Evolutionary conservation across 495 filamentous ascomycete genomes (phyloP).

Genomic region (Pyrenopolyporus hunteri): DNA sequence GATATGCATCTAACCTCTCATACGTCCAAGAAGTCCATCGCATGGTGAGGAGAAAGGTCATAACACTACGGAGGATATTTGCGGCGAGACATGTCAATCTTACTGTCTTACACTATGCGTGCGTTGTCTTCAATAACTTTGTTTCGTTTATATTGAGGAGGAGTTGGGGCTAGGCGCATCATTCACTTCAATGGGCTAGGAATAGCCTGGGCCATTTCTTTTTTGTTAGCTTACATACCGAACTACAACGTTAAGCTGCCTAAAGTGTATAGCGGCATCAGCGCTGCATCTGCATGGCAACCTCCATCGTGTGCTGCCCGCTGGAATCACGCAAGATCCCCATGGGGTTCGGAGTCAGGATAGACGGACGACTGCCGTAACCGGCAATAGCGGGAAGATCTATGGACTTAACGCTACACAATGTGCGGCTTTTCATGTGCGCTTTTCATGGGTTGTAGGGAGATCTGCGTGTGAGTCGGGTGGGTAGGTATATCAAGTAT

Average conservation of each 20-base stretch:
- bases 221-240: constrained; percentile 13
- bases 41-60: neutral
- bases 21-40: constrained; percentile 6
- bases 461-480: too few relatives aligned
- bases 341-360: constrained; percentile 30
- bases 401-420: neutral
- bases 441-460: too few relatives aligned
- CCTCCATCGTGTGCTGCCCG: constrained; percentile 20
- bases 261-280: constrained; percentile 16
- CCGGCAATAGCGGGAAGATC: constrained; percentile 15
- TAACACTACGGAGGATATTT: neutral
- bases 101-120: neutral
- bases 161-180: neutral
- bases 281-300: constrained; percentile 28
- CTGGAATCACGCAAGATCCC: constrained; percentile 18
- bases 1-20: constrained; percentile 18
- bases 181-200: neutral
- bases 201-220: neutral
- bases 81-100: neutral
- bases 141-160: constrained; percentile 9
- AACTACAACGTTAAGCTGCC: constrained; percentile 3
- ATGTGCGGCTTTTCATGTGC: too few relatives aligned
- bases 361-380: constrained; percentile 7
- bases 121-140: constrained; percentile 1
- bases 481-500: too few relatives aligned